Conservation (phyloP, 441 rosid species). For the Macaranga tanarius region DNA sequence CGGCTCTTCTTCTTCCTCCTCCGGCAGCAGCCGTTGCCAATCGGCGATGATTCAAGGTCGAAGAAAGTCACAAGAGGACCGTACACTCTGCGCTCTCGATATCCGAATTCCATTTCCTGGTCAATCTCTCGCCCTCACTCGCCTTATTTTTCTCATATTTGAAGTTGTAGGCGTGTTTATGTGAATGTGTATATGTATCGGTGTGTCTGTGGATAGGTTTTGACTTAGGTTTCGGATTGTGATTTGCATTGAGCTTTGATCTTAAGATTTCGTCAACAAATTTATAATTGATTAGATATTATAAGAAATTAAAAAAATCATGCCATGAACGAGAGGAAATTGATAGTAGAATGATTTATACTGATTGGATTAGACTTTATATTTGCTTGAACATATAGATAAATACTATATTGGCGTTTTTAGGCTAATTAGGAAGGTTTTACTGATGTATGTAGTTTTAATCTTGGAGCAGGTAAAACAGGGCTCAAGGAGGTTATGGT, state of each 20-base stretch:
- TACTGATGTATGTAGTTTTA: constrained; percentile 16
- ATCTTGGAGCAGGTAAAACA: constrained; percentile 50
- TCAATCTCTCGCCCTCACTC: constrained; percentile 19
- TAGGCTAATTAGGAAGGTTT: background rate
- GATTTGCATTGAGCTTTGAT: background rate
- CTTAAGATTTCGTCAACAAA: too few species aligned
- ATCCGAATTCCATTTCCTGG: constrained; percentile 82
- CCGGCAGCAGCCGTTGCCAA: constrained; percentile 51
- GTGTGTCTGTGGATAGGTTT: background rate
- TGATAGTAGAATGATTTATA: background rate
- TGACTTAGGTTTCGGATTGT: background rate
- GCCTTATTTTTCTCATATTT: background rate
- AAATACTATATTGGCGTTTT: background rate
- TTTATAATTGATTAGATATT: too few species aligned
- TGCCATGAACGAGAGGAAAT: too few species aligned
- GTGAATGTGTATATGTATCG: too few species aligned
- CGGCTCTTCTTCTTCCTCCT: constrained; percentile 11
- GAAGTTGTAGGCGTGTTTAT: too few species aligned
- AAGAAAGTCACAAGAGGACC: constrained; percentile 78
- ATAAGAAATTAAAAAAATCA: too few species aligned
- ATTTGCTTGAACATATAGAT: background rate
- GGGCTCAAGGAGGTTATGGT: constrained; percentile 69
- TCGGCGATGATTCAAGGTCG: constrained; percentile 72
- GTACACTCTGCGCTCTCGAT: constrained; percentile 77
- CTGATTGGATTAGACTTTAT: background rate